Percentiles rank a stretch among this genome's conserved stretches.
Evolutionary conservation across 2,329 filamentous ascomycete species (phyloP).

Genomic region (Phaeoacremonium minimum): DNA sequence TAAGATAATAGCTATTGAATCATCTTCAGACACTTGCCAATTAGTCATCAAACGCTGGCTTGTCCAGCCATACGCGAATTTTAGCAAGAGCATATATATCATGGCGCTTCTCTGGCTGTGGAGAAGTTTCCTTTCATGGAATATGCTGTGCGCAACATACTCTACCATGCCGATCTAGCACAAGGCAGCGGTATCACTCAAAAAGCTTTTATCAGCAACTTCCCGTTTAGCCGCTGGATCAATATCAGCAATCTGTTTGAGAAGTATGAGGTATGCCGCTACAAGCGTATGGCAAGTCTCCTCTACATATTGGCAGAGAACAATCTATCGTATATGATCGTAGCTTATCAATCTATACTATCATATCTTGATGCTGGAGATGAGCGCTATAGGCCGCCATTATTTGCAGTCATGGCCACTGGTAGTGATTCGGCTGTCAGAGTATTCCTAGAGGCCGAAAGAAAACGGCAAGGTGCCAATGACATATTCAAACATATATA

Average conservation of each 20-base stretch:
- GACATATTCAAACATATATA: no score
- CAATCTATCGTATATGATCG: conserved; percentile 4
- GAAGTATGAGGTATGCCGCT: not conserved
- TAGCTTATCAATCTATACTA: not conserved
- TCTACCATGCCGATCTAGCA: conserved; percentile 4
- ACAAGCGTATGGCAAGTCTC: conserved; percentile 2
- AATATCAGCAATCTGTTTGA: conserved; percentile 1
- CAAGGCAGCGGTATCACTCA: conserved; percentile 1
- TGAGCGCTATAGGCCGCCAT: conserved; percentile 8
- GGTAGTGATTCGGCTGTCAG: conserved; percentile 5
- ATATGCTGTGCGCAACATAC: conserved; percentile 1
- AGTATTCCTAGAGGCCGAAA: no score
- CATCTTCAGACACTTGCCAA: not conserved
- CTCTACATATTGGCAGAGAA: conserved; percentile 7
- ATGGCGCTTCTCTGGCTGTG: not conserved
- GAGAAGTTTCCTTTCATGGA: conserved; percentile 1
- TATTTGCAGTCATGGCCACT: conserved; percentile 9
- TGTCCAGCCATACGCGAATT: not conserved
- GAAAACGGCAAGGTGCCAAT: no score
- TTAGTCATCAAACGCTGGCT: not conserved
- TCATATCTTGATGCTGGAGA: not conserved
- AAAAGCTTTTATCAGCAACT: not conserved
- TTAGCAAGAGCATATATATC: not conserved
- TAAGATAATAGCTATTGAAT: no score
- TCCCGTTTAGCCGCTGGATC: conserved; percentile 3